Percentiles rank a stretch among this genome's conserved stretches.
phyloP scores from a whole-genome alignment of 2,329 filamentous ascomycete species.

The Colletotrichum zoysiae region DNA sequence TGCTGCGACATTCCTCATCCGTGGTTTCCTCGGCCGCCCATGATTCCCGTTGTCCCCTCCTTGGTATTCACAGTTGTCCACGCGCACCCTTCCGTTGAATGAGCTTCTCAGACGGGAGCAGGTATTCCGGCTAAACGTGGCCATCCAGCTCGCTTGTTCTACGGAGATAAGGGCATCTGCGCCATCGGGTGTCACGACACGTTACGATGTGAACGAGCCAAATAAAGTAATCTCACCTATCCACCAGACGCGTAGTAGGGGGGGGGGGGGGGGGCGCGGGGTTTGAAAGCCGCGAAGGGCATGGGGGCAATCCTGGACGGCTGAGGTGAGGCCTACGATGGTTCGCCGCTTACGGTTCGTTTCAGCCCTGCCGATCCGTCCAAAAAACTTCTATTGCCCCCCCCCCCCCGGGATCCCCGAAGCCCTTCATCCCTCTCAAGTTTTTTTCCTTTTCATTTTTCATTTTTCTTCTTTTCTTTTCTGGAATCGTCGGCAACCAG shows the following conservation, averaged over 20 bases:
- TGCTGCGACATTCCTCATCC: constrained; percentile 2
- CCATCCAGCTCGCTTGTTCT: background rate
- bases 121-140: background rate
- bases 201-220: background rate
- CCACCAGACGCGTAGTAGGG: background rate
- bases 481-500: background rate
- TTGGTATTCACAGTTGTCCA: constrained; percentile 10
- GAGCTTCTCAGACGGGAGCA: constrained; percentile 10
- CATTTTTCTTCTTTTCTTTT: background rate
- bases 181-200: background rate
- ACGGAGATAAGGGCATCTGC: constrained; percentile 7
- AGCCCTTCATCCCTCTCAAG: background rate
- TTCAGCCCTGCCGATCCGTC: constrained; percentile 38
- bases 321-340: constrained; percentile 8
- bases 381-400: background rate
- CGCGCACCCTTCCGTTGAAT: background rate
- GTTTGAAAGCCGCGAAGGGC: background rate
- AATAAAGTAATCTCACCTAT: constrained; percentile 2
- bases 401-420: background rate
- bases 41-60: background rate
- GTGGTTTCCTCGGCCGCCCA: background rate
- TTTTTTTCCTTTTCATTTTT: background rate
- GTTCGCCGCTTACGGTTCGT: constrained; percentile 23
- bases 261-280: background rate
- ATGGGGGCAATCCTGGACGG: background rate